Evolutionary conservation across 1,284 basidiomycete genomes (phyloP).

Genomic region (Sporisorium graminicola): DNA sequence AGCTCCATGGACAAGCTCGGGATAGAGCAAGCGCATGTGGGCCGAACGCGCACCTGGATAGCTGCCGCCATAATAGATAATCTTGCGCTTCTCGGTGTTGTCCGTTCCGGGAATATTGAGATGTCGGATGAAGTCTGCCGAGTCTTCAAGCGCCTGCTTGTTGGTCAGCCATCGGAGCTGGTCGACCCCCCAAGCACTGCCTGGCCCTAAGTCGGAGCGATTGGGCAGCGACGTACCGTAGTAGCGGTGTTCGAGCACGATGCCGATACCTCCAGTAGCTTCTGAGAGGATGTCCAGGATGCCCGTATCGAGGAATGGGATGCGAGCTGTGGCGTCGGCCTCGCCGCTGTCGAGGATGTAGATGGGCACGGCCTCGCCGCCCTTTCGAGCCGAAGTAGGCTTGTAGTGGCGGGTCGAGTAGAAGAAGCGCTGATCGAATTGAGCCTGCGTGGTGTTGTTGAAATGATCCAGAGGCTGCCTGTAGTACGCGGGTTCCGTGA

Average conservation of each 20-base stretch:
- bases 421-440: constrained; percentile 80
- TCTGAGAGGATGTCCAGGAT: constrained; percentile 86
- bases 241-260: constrained; percentile 80
- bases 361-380: constrained; percentile 59
- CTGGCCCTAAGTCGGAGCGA: constrained; percentile 78
- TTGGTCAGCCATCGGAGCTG: constrained; percentile 85
- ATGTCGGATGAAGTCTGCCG: constrained; percentile 86
- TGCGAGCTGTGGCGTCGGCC: constrained; percentile 58
- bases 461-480: constrained; percentile 85
- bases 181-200: constrained; percentile 60
- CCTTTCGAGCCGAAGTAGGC: constrained; percentile 83
- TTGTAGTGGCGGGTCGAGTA: constrained; percentile 85
- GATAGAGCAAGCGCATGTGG: constrained; percentile 88
- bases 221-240: constrained; percentile 83
- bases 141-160: constrained; percentile 89
- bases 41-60: constrained; percentile 95
- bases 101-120: constrained; percentile 81
- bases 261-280: constrained; percentile 83
- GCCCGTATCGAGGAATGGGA: constrained; percentile 72
- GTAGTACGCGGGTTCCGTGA: constrained; percentile 72
- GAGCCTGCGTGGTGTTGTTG: constrained; percentile 67
- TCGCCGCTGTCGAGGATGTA: constrained; percentile 70
- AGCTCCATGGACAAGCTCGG: constrained; percentile 87
- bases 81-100: constrained; percentile 73
- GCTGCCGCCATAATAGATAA: constrained; percentile 89